Evolutionary conservation across 208 protist species (phyloP), one percentile per base, ranked within the genome.

Genomic region (Trypanosoma caninum): DNA sequence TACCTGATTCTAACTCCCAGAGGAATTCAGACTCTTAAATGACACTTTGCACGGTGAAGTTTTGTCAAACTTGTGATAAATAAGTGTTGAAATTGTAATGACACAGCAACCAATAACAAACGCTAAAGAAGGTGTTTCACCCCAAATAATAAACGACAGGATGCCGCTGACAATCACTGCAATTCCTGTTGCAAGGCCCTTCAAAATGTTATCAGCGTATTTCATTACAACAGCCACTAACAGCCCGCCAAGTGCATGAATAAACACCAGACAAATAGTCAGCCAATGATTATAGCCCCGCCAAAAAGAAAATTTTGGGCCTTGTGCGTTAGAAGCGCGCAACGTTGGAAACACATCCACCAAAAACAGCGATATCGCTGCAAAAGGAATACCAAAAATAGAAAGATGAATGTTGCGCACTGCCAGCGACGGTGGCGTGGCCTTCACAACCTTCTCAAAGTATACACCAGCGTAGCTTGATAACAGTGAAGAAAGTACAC

Each of bases 121-220:
- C 3, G n/a, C 41, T 10, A 47, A 1, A 23, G 52, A 77, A 0
- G 81, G 79, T 30, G 48, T 42, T 35, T 76, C 75, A 20, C 73
- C 73, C 73, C 78, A 86, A 35, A 85, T 75, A 0, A 74, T 54
- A n/a, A 77, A 72, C 2, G 80, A 80, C 58, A 86, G 61, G 18
- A 86, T 30, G 9, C 77, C 86, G n/a, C 86, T 91, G 22, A 90
- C 55, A 28, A 90, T 60, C 28, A 93, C 80, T 13, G 89, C 80
- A 28, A 91, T 57, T 8, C 80, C 84, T 1, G 84, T 95, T 13
- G 89, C 89, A 50, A 95, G 92, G 3, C 80, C 79, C 59, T 95
- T 95, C 16, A 87, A 27, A 31, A 95, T 87, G 66, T 93, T 95
- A 59, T 95, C 89, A 0, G 89, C 76, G 65, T 95, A 95, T 59